phyloP scores from a whole-genome alignment of 2,329 filamentous ascomycete species.

The Lachnellula subtilissima region DNA sequence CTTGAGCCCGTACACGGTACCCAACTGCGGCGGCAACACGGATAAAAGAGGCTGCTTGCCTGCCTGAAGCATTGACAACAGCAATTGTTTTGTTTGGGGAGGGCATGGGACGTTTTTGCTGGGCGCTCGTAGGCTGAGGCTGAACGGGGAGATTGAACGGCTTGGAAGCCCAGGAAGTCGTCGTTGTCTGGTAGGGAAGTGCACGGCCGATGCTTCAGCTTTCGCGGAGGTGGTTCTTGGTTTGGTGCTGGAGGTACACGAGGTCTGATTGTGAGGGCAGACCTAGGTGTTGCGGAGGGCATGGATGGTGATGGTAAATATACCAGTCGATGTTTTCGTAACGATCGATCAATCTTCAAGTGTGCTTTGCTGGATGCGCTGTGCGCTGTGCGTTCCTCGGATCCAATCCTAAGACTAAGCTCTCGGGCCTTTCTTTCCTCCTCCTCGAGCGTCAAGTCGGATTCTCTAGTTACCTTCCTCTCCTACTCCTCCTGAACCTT shows the following conservation, averaged over 20 bases:
- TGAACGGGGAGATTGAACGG: slow-evolving; percentile 13
- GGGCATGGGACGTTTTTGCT: slow-evolving; percentile 31
- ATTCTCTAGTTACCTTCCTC: too few relatives aligned
- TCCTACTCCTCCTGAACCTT: too few relatives aligned
- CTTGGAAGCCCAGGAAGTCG: slow-evolving; percentile 10
- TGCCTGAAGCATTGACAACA: slow-evolving; percentile 91
- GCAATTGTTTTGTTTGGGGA: slow-evolving; percentile 59
- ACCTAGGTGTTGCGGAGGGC: slow-evolving; percentile 27
- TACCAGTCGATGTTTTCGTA: background rate
- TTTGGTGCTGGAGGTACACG: slow-evolving; percentile 11
- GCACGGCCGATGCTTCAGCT: slow-evolving; percentile 27
- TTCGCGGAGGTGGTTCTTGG: slow-evolving; percentile 14
- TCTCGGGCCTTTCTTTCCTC: too few relatives aligned
- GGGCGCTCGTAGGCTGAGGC: slow-evolving; percentile 18
- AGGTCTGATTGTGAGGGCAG: slow-evolving; percentile 27
- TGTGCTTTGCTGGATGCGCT: too few relatives aligned
- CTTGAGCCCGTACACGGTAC: slow-evolving; percentile 87
- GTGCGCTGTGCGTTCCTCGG: too few relatives aligned
- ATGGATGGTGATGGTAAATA: slow-evolving; percentile 13
- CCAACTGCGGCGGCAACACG: slow-evolving; percentile 90
- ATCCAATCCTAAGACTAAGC: too few relatives aligned
- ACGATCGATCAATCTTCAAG: too few relatives aligned
- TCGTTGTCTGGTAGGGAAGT: slow-evolving; percentile 23
- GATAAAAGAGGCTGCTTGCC: slow-evolving; percentile 92
- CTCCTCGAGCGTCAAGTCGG: too few relatives aligned